Evolutionary conservation across 805 yeast species (phyloP).

Genomic region (Starmerella vaccinii): DNA sequence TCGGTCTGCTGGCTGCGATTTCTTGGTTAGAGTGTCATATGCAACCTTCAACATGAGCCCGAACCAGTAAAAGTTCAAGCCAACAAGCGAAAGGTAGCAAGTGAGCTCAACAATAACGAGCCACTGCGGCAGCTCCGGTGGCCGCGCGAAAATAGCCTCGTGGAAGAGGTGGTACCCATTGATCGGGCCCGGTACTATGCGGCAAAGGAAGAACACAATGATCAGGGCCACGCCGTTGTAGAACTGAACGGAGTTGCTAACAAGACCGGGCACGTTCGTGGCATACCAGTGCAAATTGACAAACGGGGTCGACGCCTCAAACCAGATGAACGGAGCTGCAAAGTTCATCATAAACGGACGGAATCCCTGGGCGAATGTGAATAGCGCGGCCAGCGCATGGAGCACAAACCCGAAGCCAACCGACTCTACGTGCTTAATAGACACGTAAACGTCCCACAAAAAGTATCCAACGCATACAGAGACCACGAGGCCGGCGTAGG

Average conservation of each 20-base stretch:
- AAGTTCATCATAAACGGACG: conserved; percentile 70
- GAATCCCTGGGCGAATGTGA: conserved; percentile 55
- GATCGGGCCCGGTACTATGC: conserved; percentile 81
- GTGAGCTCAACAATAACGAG: conserved; percentile 43
- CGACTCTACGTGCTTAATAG: conserved; percentile 47
- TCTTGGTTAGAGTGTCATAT: background rate
- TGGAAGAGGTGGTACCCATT: conserved; percentile 42
- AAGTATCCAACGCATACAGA: conserved; percentile 77
- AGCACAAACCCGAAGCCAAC: conserved; percentile 74
- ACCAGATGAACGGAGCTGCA: conserved; percentile 71
- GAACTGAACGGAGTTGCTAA: conserved; percentile 44
- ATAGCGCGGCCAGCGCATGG: conserved; percentile 75
- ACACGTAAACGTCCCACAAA: conserved; percentile 74
- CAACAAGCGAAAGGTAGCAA: conserved; percentile 53
- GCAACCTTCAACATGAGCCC: conserved; percentile 53
- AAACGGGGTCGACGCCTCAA: conserved; percentile 87
- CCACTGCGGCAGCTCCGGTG: conserved; percentile 36
- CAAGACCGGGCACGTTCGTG: conserved; percentile 59
- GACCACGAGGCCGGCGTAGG: conserved; percentile 61
- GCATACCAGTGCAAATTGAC: conserved; percentile 91
- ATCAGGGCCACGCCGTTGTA: conserved; percentile 67
- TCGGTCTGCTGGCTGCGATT: background rate
- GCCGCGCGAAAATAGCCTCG: conserved; percentile 29
- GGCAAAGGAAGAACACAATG: conserved; percentile 57
- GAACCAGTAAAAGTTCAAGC: conserved; percentile 78